A percentile compares a stretch with the other conserved stretches of the same genome.
phyloP scores from a whole-genome alignment of 805 yeast species.

The Cyberlindnera nakhonratchasimensis region DNA sequence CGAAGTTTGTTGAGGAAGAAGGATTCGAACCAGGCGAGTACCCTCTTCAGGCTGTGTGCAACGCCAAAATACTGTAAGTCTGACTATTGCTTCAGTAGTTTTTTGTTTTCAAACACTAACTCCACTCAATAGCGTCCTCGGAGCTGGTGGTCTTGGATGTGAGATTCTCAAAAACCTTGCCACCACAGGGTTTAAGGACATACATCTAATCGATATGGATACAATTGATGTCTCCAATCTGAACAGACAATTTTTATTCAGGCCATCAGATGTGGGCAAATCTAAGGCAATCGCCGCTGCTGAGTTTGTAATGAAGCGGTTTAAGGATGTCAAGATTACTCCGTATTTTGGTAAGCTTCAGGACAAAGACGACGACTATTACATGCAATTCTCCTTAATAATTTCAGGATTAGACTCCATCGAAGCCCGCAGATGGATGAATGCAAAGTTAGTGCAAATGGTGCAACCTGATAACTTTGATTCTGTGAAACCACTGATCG shows the following conservation, averaged over 20 bases:
- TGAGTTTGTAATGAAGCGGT: constrained; percentile 47
- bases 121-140: constrained; percentile 48
- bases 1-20: constrained; percentile 36
- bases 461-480: constrained; percentile 51
- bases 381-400: constrained; percentile 63
- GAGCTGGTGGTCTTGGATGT: constrained; percentile 96
- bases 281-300: constrained; percentile 81
- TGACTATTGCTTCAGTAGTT: neutral
- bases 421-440: constrained; percentile 90
- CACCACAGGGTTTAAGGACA: constrained; percentile 68
- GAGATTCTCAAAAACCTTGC: constrained; percentile 79
- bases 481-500: constrained; percentile 65
- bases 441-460: constrained; percentile 59
- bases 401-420: constrained; percentile 88
- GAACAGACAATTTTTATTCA: constrained; percentile 86
- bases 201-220: constrained; percentile 86
- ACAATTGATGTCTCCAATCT: constrained; percentile 88
- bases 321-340: constrained; percentile 42
- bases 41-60: constrained; percentile 25
- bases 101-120: neutral
- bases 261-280: constrained; percentile 76
- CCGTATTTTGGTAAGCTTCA: constrained; percentile 67
- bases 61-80: constrained; percentile 33
- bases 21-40: constrained; percentile 32
- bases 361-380: constrained; percentile 58